Percentiles rank a stretch among this genome's conserved stretches.
These are phyloP conservation scores for Dendrobium officinale DNA, from an alignment of 106 monocot genomes.

Conservation along the genomic window DNA sequence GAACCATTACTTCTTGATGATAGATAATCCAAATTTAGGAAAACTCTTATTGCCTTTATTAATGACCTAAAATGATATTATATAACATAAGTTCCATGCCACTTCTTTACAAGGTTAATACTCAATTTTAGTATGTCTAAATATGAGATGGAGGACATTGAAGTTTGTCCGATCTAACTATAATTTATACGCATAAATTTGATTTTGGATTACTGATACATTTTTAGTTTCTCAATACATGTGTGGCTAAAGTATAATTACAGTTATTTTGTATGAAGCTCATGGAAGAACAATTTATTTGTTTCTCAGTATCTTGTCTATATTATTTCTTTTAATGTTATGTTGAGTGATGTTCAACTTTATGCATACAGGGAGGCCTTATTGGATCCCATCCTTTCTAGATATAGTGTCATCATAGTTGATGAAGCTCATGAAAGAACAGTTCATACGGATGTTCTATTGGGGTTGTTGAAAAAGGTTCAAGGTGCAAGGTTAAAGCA, in stretches of 20 bases:
- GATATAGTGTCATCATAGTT: constrained; percentile 73
- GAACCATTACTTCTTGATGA: too few species aligned
- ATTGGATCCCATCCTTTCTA: constrained; percentile 72
- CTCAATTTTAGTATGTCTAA: too few species aligned
- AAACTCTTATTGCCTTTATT: too few species aligned
- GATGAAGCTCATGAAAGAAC: constrained; percentile 99
- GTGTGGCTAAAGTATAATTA: background rate
- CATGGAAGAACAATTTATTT: background rate
- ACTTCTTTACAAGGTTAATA: too few species aligned
- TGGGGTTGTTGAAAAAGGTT: constrained; percentile 82
- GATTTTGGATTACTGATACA: too few species aligned
- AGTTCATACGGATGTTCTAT: constrained; percentile 85
- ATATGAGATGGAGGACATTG: too few species aligned
- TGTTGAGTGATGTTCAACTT: background rate
- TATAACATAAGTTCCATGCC: too few species aligned
- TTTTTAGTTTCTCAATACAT: too few species aligned
- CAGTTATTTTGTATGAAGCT: background rate
- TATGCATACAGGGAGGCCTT: constrained; percentile 71
- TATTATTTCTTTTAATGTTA: background rate
- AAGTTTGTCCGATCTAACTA: too few species aligned
- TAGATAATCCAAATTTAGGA: too few species aligned
- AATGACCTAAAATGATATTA: too few species aligned
- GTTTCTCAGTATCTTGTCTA: background rate
- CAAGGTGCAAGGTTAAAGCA: constrained; percentile 44
- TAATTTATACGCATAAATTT: too few species aligned